Base-by-base conservation (phyloP, 495 filamentous ascomycete genomes). In the Aspergillus diversus region DNA sequence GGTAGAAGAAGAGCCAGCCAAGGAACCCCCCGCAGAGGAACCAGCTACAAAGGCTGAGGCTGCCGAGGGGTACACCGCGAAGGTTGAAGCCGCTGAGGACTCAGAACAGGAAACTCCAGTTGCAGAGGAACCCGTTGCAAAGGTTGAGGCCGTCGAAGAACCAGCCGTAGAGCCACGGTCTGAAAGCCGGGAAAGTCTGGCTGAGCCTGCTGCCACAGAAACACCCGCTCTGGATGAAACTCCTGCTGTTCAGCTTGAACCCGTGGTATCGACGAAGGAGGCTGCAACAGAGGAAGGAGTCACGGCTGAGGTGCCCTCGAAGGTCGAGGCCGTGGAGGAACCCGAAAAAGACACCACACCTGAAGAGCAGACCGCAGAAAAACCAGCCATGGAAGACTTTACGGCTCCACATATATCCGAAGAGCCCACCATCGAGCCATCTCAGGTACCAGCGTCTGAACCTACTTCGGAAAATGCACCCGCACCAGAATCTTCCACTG, bases 261-360 rank as follows among this genome's bases (percentile, higher is more conserved):
- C 21, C 21, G 21, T 27, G 21, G 21, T 21, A 4, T 46, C 47
- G 5, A 43, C 27, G n/a, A 60, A 63, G n/a, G 55, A 61, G 32
- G 17, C 34, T 42, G 33, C 57, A 15, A 1, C 31, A 15, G 57
- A 66, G n/a, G 12, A 43, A 5, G 4, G 4, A 43, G 39, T 12
- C 21, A 27, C 21, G 27, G 59, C 43, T 15, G 60, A 56, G 21
- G 21, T 37, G 33, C 53, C 21, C 13, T n/a, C 12, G 32, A 33
- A 48, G 2, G 64, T 49, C 17, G 69, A 66, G 52, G 43, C 58
- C 16, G 56, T 47, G 12, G 27, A 65, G n/a, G 52, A 49, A 35
- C 15, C 55, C 15, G 49, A 13, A 5, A 46, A n/a, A n/a, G 49
- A 57, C n/a, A 33, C 51, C 5, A 16, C 34, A 13, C 3, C 34